phyloP scores from a whole-genome alignment of 2,329 filamentous ascomycete genomes.

The Penicillium sp. region DNA sequence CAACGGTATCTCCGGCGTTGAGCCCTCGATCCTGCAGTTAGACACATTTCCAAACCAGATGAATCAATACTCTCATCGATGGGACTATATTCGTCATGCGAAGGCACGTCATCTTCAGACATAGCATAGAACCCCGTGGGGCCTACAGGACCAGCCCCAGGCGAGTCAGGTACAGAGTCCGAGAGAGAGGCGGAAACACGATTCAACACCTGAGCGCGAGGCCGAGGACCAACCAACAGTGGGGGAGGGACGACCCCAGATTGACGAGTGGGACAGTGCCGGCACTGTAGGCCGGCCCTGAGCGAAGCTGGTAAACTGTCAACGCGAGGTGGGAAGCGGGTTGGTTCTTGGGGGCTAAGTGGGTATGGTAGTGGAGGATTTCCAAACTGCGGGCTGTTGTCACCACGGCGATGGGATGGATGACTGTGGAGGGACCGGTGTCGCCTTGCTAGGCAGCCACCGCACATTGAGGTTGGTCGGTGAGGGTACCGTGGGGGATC shows the following conservation, averaged over 20 bases:
- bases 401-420: neutral
- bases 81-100: neutral
- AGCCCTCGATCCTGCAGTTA: neutral
- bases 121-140: neutral
- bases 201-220: neutral
- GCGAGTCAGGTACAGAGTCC: neutral
- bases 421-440: neutral
- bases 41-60: neutral
- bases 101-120: neutral
- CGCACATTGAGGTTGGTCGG: neutral
- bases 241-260: neutral
- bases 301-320: neutral
- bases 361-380: neutral
- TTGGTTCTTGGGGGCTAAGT: neutral
- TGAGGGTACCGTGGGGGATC: neutral
- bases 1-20: neutral
- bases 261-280: neutral
- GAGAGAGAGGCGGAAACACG: neutral
- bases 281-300: neutral
- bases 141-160: neutral
- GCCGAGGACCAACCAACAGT: neutral
- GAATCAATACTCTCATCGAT: neutral
- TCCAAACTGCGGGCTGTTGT: neutral
- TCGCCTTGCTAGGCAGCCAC: neutral
- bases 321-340: no score